Base-by-base conservation (phyloP, 257 asterid species). In the Solanum lycopersicoides region DNA sequence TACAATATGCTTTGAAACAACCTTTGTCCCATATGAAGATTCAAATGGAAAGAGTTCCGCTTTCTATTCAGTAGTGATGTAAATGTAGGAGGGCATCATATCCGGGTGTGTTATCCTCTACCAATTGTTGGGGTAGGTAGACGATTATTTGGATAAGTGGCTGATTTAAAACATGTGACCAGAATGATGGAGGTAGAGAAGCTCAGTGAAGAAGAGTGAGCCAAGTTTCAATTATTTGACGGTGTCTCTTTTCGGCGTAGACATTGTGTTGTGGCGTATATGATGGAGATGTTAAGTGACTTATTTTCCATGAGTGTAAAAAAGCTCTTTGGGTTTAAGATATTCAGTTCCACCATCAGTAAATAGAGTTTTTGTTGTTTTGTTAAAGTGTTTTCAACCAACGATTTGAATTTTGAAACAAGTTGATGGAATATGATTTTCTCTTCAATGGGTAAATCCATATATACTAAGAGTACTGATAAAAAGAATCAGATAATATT, bases 211-310 rank as follows among this genome's bases (percentile, higher is more conserved):
- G 53, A 3, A 89, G 12, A 9, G 87, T 20, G 0, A 89, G 35
- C 8, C 88, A 66, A 13, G 85, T 89, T 77, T 87, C 82, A 37
- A 84, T 35, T 74, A 87, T 89, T 7, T 84, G 87, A 5, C 35
- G 79, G 16, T 87, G 89, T 9, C 47, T 1, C 5, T 88, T 45
- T 47, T 83, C 12, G 9, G 45, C 39, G 12, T 39, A n/a, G 3
- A 83, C 83, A 60, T 80, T 82, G 28, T 86, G 83, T 45, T 89
- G 68, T 3, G 83, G 83, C 3, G 45, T 89, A 14, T 83, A 83
- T 3, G 84, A 68, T 0, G 88, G 89, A 5, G 77, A 41, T 41
- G 45, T 41, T 41, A 41, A 41, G 10, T 9, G 45, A 41, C 45
- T 42, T 42, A 42, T 35, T 35, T 42, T 1, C 91, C 76, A 74